Percentiles rank a stretch among this genome's conserved stretches.
Conservation (phyloP, 257 asterid genomes). For the Capsicum rhomboideum region DNA sequence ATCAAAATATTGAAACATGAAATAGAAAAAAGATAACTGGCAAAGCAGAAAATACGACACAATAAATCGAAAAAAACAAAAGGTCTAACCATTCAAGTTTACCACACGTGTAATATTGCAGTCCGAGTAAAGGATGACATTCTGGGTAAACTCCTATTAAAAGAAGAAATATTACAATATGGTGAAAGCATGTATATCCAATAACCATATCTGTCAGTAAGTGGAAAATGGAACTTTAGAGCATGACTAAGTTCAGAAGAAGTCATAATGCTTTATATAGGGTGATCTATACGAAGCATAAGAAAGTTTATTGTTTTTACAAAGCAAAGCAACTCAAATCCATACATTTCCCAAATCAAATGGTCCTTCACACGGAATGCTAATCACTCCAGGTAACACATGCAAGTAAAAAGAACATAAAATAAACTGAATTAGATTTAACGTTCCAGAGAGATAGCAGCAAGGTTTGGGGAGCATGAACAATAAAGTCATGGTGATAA, state of each 20-base stretch:
- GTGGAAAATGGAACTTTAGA: neutral
- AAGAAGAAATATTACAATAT: neutral
- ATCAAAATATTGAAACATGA: neutral
- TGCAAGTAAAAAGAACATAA: no score
- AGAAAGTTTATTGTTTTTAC: neutral
- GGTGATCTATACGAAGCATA: neutral
- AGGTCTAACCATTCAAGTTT: constrained; percentile 87
- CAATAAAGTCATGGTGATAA: neutral
- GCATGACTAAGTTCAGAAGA: neutral
- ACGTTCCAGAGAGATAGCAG: neutral
- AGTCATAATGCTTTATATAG: neutral
- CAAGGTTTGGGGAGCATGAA: no score
- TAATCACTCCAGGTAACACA: neutral
- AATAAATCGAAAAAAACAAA: neutral
- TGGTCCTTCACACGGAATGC: neutral
- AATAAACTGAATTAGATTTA: no score
- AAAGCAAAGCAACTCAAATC: neutral
- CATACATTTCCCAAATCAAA: neutral
- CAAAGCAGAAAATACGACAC: neutral
- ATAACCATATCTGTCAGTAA: neutral
- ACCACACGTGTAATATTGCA: constrained; percentile 78
- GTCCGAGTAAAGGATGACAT: constrained; percentile 77
- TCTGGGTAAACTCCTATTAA: constrained; percentile 66
- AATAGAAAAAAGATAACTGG: neutral
- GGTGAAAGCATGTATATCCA: neutral